Evolutionary conservation across 2,329 filamentous ascomycete species (phyloP).

Genomic region (Sclerotinia nivalis): DNA sequence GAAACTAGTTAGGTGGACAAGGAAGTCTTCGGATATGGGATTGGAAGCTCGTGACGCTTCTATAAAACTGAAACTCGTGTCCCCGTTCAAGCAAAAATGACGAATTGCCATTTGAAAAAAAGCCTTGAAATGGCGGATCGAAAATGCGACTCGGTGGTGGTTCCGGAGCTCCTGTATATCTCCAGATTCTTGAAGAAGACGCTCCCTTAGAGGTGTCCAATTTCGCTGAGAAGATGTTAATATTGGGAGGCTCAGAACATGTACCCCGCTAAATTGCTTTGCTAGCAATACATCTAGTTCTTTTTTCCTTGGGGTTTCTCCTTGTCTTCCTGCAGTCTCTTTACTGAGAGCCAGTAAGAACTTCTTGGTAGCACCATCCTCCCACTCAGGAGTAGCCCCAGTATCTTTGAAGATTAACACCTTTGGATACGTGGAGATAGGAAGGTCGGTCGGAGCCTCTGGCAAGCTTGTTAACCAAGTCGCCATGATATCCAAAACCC

Average conservation of each 20-base stretch:
- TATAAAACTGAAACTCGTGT: constrained; percentile 1
- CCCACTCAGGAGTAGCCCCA: background rate
- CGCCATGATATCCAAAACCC: background rate
- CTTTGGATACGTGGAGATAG: background rate
- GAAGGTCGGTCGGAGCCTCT: background rate
- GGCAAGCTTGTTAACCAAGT: background rate
- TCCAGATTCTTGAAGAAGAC: background rate
- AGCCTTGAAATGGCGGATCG: background rate
- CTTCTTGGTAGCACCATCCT: background rate
- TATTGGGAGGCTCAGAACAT: background rate
- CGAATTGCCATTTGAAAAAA: background rate
- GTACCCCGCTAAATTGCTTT: background rate
- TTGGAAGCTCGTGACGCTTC: background rate
- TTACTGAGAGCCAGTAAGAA: background rate
- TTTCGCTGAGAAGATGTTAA: background rate
- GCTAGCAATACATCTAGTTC: background rate
- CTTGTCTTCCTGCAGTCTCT: background rate
- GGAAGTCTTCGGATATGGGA: background rate
- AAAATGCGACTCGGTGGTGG: background rate
- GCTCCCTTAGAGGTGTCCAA: background rate
- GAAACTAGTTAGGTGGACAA: background rate
- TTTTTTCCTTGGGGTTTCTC: background rate
- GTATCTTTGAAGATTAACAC: constrained; percentile 6
- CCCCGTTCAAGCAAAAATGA: background rate
- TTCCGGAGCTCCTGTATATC: background rate